Evolutionary conservation across 257 asterid species (phyloP).

Genomic region (Solanum ossicruentum): DNA sequence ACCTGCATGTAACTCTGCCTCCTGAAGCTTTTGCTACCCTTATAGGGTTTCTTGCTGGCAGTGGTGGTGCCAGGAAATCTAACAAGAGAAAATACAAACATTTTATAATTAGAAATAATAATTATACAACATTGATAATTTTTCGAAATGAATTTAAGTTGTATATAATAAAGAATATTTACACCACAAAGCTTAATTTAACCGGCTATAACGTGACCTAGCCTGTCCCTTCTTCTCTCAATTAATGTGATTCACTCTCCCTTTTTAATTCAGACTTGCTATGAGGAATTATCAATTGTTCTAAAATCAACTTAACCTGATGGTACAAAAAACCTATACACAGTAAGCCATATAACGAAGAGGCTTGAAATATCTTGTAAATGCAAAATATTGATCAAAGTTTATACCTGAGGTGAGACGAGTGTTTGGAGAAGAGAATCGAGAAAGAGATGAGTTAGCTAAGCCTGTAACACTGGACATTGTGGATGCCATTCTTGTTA

Average conservation of each 20-base stretch:
- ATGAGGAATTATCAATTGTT: not conserved
- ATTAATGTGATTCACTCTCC: not conserved
- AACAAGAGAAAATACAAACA: not conserved
- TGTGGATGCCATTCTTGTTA: conserved; percentile 42
- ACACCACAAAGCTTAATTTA: not conserved
- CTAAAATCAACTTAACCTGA: not conserved
- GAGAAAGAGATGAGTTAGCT: conserved; percentile 34
- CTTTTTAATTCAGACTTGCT: not conserved
- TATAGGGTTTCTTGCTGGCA: conserved; percentile 56
- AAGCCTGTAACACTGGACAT: conserved; percentile 60
- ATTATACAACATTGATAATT: not conserved
- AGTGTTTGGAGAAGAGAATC: conserved; percentile 31
- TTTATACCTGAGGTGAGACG: conserved; percentile 42
- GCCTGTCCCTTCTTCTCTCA: not conserved
- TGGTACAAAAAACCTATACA: not conserved
- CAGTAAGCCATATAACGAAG: not conserved
- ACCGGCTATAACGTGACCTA: not conserved
- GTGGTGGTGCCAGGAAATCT: conserved; percentile 52
- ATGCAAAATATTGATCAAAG: no score
- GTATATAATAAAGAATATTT: not conserved
- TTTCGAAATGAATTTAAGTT: not conserved
- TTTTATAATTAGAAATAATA: not conserved
- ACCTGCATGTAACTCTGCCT: conserved; percentile 63
- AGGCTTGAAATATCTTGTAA: no score
- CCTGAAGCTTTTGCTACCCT: conserved; percentile 56